Evolutionary conservation across 2,329 filamentous ascomycete species (phyloP), one percentile per base, ranked within the genome.

Genomic region (Xylariales sp.): DNA sequence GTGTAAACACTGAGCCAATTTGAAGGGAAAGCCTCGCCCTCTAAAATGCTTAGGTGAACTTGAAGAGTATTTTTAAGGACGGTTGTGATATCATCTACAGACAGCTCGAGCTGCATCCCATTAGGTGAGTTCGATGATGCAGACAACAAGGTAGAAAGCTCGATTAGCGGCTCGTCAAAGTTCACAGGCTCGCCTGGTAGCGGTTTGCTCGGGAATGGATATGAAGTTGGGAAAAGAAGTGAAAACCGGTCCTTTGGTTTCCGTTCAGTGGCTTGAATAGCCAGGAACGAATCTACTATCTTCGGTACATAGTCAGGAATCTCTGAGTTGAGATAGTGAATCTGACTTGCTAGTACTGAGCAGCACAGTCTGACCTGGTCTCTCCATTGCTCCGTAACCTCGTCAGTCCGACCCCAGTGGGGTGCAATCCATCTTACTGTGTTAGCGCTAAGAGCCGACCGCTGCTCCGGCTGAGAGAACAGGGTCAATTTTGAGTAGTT

Each of bases 1-100:
- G 98, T 96, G 75, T 97, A 92, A 62, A 97, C 88, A 78, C 94
- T 98, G 52, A 99, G 84, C 97, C 96, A 99, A 67, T 88, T 90
- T 18, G 88, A 83, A 0, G 97, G 96, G 80, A 97, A 98, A 0
- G 96, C 93, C 75, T 97, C 93, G 73, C 94, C 94, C 65, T 91
- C 89, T 10, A 99, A 83, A 61, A 99, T 93, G 71, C 94, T 97
- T 80, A 94, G 93, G 75, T 97, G 91, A 7, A 97, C 91, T 68
- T 92, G 90, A 32, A 99, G 85, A 0, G 91, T 88, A 74, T 94
- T 92, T 71, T 93, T 90, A 9, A 97, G 79, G 49, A 97, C 88
- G 2, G 88, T 86, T 9, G 91, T 87, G 58, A 95, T 85, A 67
- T 97, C 92, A 36, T 92, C 87, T 60, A 92, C 90, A 0, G 89